These are phyloP conservation scores for Fraxinus sp. DNA, from an alignment of 305 asterid species.

Conservation along the genomic window DNA sequence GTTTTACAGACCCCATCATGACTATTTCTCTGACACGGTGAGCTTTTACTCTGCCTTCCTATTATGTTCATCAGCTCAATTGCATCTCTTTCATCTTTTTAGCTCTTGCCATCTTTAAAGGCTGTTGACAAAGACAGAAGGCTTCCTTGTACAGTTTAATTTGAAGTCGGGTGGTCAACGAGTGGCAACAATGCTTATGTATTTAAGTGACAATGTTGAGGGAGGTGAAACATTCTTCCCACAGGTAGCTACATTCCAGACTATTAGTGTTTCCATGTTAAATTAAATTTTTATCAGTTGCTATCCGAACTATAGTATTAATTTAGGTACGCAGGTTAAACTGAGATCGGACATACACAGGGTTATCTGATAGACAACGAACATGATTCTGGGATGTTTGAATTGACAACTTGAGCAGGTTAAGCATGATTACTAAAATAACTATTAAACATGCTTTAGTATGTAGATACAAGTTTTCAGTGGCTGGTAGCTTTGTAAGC, in stretches of 20 bases:
- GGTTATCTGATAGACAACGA: background rate
- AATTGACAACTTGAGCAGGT: constrained; percentile 1
- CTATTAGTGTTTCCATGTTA: constrained; percentile 7
- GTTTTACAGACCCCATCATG: constrained; percentile 81
- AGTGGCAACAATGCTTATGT: constrained; percentile 90
- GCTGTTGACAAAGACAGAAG: constrained; percentile 14
- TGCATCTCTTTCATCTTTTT: constrained; percentile 15
- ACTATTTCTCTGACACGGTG: constrained; percentile 80
- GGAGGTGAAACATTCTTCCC: constrained; percentile 96
- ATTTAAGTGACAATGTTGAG: constrained; percentile 78
- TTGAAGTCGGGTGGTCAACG: constrained; percentile 85
- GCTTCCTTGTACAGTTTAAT: constrained; percentile 60
- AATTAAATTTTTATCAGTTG: background rate
- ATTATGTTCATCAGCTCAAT: background rate
- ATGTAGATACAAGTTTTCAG: background rate
- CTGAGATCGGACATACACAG: background rate
- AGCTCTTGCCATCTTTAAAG: constrained; percentile 3
- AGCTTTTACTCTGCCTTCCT: constrained; percentile 31
- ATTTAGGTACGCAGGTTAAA: background rate
- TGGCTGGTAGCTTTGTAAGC: background rate
- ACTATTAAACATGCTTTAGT: background rate
- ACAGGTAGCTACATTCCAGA: constrained; percentile 40
- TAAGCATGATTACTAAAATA: background rate
- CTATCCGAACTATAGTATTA: background rate
- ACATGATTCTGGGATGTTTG: background rate